phyloP scores from a whole-genome alignment of 805 yeast species.

The Kregervanrija pseudodelftensis region DNA sequence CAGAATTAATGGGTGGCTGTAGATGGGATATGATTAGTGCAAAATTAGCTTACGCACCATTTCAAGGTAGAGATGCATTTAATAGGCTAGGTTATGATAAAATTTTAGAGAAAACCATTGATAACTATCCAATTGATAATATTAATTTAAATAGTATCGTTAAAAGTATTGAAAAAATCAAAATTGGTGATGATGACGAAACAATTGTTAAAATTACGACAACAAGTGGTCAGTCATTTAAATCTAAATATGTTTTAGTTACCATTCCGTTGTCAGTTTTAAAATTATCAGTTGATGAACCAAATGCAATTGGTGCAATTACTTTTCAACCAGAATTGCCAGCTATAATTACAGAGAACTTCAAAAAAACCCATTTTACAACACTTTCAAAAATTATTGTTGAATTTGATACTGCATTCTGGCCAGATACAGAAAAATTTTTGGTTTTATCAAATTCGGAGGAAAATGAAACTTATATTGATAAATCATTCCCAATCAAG shows the following conservation, averaged over 20 bases:
- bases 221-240: constrained; percentile 11
- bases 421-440: constrained; percentile 32
- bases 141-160: constrained; percentile 18
- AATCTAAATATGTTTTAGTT: constrained; percentile 34
- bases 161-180: constrained; percentile 21
- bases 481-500: neutral
- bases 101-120: constrained; percentile 22
- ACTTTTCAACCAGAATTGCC: constrained; percentile 32
- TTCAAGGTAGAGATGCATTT: constrained; percentile 28
- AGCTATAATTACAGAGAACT: constrained; percentile 17
- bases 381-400: constrained; percentile 38
- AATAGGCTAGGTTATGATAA: constrained; percentile 21
- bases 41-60: constrained; percentile 18
- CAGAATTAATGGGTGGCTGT: constrained; percentile 24
- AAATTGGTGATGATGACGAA: constrained; percentile 2
- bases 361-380: constrained; percentile 29
- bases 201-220: constrained; percentile 13
- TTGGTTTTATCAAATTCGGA: constrained; percentile 24
- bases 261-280: constrained; percentile 45
- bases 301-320: constrained; percentile 22
- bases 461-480: constrained; percentile 2
- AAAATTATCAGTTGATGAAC: constrained; percentile 24
- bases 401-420: constrained; percentile 37
- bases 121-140: constrained; percentile 18
- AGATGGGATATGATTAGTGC: constrained; percentile 26